phyloP scores from a whole-genome alignment of 805 yeast species.

The Blastobotrys americana region DNA sequence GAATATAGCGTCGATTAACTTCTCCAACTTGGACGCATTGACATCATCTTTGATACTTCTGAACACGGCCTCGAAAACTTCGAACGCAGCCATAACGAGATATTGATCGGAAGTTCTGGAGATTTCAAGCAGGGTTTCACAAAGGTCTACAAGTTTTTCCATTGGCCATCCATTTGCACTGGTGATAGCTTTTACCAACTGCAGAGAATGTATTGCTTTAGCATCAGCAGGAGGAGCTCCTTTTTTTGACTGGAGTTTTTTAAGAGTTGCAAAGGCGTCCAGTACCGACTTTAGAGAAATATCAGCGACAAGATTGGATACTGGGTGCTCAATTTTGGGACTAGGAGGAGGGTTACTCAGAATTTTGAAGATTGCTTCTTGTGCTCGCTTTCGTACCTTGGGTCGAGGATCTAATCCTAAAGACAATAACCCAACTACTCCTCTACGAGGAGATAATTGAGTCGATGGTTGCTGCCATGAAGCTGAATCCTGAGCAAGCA shows the following conservation, averaged over 20 bases:
- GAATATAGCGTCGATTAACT: conserved; percentile 62
- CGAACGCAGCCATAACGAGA: conserved; percentile 73
- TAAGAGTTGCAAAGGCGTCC: conserved; percentile 9
- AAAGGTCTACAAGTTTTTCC: conserved; percentile 56
- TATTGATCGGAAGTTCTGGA: conserved; percentile 80
- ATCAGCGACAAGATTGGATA: conserved; percentile 61
- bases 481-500: conserved; percentile 70
- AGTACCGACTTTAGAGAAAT: conserved; percentile 50
- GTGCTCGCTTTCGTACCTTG: conserved; percentile 90
- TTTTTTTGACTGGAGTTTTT: conserved; percentile 29
- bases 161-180: conserved; percentile 79
- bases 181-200: conserved; percentile 64
- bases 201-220: conserved; percentile 65
- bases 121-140: conserved; percentile 67
- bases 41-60: conserved; percentile 47
- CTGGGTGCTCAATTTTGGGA: conserved; percentile 73
- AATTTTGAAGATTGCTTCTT: conserved; percentile 70
- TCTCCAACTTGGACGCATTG: conserved; percentile 56
- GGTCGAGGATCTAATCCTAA: conserved; percentile 84
- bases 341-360: conserved; percentile 66
- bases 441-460: conserved; percentile 63
- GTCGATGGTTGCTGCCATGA: conserved; percentile 55
- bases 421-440: conserved; percentile 68
- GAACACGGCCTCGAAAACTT: conserved; percentile 76
- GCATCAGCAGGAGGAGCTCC: conserved; percentile 40